Percentiles rank a stretch among this genome's conserved stretches.
These are phyloP conservation scores for Neonectria coccinea DNA, from an alignment of 2,329 filamentous ascomycete genomes.

Conservation along the genomic window DNA sequence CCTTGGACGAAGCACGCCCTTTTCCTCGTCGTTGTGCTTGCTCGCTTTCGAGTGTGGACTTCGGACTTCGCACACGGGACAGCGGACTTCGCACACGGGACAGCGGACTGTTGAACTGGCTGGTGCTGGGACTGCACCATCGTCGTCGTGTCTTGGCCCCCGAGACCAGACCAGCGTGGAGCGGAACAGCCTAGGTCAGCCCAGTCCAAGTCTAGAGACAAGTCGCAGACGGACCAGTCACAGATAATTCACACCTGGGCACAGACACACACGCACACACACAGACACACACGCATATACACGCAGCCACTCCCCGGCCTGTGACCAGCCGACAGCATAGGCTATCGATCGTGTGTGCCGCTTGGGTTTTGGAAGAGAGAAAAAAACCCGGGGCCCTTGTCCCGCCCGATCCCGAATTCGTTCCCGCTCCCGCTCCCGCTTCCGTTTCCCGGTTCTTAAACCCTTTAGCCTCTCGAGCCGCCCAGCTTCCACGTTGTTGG, in stretches of 20 bases:
- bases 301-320: conserved; percentile 11
- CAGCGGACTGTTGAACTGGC: background rate
- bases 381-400: conserved; percentile 4
- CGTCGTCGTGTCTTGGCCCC: conserved; percentile 6
- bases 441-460: conserved; percentile 2
- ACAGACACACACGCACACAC: conserved; percentile 13
- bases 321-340: conserved; percentile 1
- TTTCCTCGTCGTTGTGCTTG: background rate
- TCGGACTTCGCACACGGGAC: background rate
- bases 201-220: conserved; percentile 12
- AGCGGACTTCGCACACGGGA: background rate
- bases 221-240: conserved; percentile 9
- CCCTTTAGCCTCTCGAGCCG: conserved; percentile 6
- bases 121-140: conserved; percentile 11
- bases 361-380: background rate
- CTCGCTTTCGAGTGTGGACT: background rate
- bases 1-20: no score
- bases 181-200: conserved; percentile 13
- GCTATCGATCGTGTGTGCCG: conserved; percentile 9
- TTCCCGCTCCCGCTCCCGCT: conserved; percentile 14
- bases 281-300: conserved; percentile 3
- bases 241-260: conserved; percentile 10
- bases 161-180: conserved; percentile 3
- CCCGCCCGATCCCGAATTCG: conserved; percentile 15
- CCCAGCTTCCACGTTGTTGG: conserved; percentile 9